Conservation (phyloP, 768 basidiomycete genomes). For the Termitomyces bulborhizus region DNA sequence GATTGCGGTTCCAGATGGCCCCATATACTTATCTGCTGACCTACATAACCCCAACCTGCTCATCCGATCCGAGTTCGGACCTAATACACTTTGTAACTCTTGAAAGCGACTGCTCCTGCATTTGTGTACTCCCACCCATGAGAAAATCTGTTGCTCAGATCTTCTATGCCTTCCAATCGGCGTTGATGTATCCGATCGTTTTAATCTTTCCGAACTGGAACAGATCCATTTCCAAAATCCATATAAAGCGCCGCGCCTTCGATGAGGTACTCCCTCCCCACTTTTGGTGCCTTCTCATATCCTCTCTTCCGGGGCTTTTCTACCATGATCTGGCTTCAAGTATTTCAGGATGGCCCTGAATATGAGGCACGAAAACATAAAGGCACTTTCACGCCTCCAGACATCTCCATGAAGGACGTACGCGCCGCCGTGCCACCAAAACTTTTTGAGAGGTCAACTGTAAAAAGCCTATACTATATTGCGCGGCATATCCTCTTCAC, state of each 20-base stretch:
- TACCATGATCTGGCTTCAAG: slow-evolving; percentile 34
- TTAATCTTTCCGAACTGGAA: slow-evolving; percentile 14
- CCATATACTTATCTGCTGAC: background rate
- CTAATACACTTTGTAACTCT: background rate
- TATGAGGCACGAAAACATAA: slow-evolving; percentile 37
- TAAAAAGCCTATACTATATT: slow-evolving; percentile 37
- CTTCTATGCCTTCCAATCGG: slow-evolving; percentile 11
- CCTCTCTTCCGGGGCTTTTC: background rate
- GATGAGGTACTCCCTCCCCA: background rate
- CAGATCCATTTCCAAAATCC: slow-evolving; percentile 6
- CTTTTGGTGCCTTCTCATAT: background rate
- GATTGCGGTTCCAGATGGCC: background rate
- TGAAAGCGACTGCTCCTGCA: background rate
- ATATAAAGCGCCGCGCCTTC: slow-evolving; percentile 8
- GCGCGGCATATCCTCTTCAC: slow-evolving; percentile 34
- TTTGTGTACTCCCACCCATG: slow-evolving; percentile 1
- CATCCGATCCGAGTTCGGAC: background rate
- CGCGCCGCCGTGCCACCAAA: slow-evolving; percentile 42
- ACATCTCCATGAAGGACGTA: slow-evolving; percentile 36
- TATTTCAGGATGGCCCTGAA: slow-evolving; percentile 43
- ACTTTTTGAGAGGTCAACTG: slow-evolving; percentile 39
- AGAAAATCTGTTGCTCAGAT: slow-evolving; percentile 11
- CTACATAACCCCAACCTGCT: background rate
- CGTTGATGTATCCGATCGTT: slow-evolving; percentile 14
- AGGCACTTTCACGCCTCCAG: slow-evolving; percentile 33